Conservation (phyloP, 2,329 filamentous ascomycete species). For the Fusarium euwallaceae region DNA sequence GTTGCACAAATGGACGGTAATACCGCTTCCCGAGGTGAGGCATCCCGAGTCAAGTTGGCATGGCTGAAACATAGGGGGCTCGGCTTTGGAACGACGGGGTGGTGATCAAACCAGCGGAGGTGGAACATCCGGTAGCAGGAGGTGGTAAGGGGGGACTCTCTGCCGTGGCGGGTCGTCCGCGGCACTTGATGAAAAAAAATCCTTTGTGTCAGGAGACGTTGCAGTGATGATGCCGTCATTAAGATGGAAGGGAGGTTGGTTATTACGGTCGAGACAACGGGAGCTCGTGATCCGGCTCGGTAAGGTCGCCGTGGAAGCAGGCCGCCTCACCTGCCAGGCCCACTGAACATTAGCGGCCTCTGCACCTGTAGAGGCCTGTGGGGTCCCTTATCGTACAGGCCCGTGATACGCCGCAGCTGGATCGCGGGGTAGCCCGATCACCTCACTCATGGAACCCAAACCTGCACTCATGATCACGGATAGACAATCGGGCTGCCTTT, state of each 20-base stretch:
- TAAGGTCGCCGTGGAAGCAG: not conserved
- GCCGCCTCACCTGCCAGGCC: not conserved
- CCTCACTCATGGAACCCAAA: constrained; percentile 7
- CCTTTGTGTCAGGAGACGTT: not conserved
- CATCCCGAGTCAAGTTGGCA: constrained; percentile 9
- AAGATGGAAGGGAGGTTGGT: not conserved
- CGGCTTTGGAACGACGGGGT: constrained; percentile 19
- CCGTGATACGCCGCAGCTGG: constrained; percentile 6
- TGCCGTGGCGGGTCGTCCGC: constrained; percentile 22
- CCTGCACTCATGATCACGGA: constrained; percentile 2
- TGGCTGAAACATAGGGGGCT: constrained; percentile 30
- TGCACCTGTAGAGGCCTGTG: not conserved
- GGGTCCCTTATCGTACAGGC: not conserved
- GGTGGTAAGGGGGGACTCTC: constrained; percentile 18
- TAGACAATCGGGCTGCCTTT: not conserved
- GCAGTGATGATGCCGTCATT: constrained; percentile 1
- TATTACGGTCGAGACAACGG: not conserved
- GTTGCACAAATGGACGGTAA: not conserved
- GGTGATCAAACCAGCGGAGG: constrained; percentile 38
- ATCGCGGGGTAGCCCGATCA: constrained; percentile 10
- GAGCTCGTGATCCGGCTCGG: constrained; percentile 3
- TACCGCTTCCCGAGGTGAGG: not conserved
- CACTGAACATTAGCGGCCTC: not conserved
- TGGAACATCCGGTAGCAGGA: constrained; percentile 34
- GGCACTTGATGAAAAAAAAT: not conserved